Evolutionary conservation across 2,329 filamentous ascomycete genomes (phyloP).

Genomic region (Neoscytalidium dimidiatum): DNA sequence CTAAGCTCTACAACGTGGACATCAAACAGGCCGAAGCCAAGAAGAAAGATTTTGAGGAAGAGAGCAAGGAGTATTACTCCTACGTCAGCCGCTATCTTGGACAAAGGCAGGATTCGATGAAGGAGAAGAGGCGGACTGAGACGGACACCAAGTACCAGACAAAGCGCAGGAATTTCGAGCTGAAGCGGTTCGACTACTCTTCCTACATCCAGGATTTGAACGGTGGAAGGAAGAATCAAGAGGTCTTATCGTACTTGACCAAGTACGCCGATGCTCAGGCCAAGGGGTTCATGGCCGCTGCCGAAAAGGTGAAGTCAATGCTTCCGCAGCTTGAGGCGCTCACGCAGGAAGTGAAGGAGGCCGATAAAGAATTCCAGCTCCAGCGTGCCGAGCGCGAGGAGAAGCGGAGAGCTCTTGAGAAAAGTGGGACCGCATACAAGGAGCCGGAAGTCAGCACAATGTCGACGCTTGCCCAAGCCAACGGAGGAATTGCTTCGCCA

Average conservation of each 20-base stretch:
- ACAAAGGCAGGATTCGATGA: slow-evolving; percentile 90
- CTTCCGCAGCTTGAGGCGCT: slow-evolving; percentile 88
- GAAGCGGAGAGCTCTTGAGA: slow-evolving; percentile 86
- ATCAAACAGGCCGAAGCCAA: slow-evolving; percentile 98
- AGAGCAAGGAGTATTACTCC: slow-evolving; percentile 97
- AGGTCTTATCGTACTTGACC: slow-evolving; percentile 90
- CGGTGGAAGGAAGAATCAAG: slow-evolving; percentile 96
- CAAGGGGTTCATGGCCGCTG: slow-evolving; percentile 75
- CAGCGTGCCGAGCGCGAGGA: slow-evolving; percentile 94
- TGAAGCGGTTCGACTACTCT: slow-evolving; percentile 97
- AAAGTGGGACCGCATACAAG: slow-evolving; percentile 63
- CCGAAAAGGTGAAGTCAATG: slow-evolving; percentile 84
- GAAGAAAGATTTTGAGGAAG: slow-evolving; percentile 97
- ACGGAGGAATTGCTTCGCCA: not conserved
- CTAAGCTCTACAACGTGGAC: slow-evolving; percentile 88
- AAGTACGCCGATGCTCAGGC: slow-evolving; percentile 92
- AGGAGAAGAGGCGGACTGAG: slow-evolving; percentile 93
- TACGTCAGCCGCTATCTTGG: slow-evolving; percentile 96
- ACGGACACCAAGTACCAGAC: slow-evolving; percentile 95
- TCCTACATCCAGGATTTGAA: slow-evolving; percentile 99
- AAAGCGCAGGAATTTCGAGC: slow-evolving; percentile 91
- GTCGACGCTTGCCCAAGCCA: slow-evolving; percentile 30
- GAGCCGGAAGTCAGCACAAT: slow-evolving; percentile 29
- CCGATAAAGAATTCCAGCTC: slow-evolving; percentile 95
- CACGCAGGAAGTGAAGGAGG: slow-evolving; percentile 83